phyloP scores from a whole-genome alignment of 73 alveolate genomes.

The Paramecium sexaurelia region DNA sequence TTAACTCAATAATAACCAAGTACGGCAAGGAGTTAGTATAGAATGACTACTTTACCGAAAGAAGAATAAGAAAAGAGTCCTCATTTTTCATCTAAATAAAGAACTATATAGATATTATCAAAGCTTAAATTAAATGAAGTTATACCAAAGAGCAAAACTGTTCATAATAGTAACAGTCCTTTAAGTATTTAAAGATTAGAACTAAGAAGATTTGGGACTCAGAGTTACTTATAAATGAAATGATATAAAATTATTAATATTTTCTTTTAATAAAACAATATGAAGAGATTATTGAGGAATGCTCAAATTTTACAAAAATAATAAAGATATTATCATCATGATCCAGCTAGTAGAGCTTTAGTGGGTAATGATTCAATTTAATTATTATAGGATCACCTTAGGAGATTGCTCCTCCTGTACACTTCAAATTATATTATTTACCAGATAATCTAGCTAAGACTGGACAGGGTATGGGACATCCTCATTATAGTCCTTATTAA shows the following conservation, averaged over 20 bases:
- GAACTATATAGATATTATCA: neutral
- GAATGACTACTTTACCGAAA: neutral
- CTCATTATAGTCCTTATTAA: neutral
- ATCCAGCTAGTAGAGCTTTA: slow-evolving; percentile 30
- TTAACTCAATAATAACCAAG: neutral
- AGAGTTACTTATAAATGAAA: neutral
- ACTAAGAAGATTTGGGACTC: neutral
- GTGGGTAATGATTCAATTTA: slow-evolving; percentile 14
- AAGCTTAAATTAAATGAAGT: neutral
- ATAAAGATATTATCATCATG: slow-evolving; percentile 21
- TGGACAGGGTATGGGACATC: slow-evolving; percentile 14
- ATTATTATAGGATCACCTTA: neutral
- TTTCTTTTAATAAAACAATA: neutral
- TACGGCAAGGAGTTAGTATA: neutral
- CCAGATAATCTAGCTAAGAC: slow-evolving; percentile 32
- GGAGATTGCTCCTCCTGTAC: slow-evolving; percentile 30
- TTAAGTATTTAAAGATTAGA: neutral
- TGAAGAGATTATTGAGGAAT: slow-evolving; percentile 34
- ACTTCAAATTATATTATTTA: slow-evolving; percentile 7
- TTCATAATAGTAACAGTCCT: neutral
- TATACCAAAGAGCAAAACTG: neutral
- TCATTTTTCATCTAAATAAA: neutral
- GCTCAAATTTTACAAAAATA: neutral
- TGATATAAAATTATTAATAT: neutral
- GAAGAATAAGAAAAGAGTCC: neutral